These are phyloP conservation scores for Microsporum audouinii DNA, from an alignment of 2,329 filamentous ascomycete species.

Conservation along the genomic window DNA sequence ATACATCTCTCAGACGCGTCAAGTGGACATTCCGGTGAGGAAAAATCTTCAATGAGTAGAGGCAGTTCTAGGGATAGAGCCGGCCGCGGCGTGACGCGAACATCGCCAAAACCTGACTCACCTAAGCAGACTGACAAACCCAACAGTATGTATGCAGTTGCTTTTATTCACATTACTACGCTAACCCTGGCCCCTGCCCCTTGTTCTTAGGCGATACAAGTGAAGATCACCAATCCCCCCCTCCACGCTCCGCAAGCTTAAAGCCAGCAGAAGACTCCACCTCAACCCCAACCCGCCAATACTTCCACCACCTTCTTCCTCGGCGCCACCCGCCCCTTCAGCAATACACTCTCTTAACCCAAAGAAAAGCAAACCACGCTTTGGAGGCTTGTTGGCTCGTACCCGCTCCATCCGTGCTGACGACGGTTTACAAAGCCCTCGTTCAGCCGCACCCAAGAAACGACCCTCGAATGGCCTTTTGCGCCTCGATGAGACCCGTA, in stretches of 20 bases:
- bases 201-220: constrained; percentile 8
- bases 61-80: constrained; percentile 36
- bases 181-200: not conserved
- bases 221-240: constrained; percentile 11
- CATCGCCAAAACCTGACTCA: not conserved
- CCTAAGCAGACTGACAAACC: not conserved
- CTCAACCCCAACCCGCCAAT: not conserved
- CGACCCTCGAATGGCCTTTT: constrained; percentile 32
- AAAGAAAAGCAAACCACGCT: constrained; percentile 36
- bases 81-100: constrained; percentile 18
- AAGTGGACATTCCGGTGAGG: constrained; percentile 24
- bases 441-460: constrained; percentile 20
- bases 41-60: constrained; percentile 30
- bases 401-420: constrained; percentile 36
- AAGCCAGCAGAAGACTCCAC: constrained; percentile 14
- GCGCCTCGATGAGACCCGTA: constrained; percentile 26
- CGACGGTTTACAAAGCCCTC: constrained; percentile 26
- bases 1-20: constrained; percentile 32
- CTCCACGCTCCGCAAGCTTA: constrained; percentile 3
- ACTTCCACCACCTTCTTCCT: constrained; percentile 1
- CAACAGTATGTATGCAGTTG: not conserved
- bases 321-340: not conserved
- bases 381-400: constrained; percentile 35
- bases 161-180: not conserved
- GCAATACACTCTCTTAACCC: constrained; percentile 14